Base-by-base conservation (phyloP, 2,329 filamentous ascomycete species). In the Daldinia sp. region DNA sequence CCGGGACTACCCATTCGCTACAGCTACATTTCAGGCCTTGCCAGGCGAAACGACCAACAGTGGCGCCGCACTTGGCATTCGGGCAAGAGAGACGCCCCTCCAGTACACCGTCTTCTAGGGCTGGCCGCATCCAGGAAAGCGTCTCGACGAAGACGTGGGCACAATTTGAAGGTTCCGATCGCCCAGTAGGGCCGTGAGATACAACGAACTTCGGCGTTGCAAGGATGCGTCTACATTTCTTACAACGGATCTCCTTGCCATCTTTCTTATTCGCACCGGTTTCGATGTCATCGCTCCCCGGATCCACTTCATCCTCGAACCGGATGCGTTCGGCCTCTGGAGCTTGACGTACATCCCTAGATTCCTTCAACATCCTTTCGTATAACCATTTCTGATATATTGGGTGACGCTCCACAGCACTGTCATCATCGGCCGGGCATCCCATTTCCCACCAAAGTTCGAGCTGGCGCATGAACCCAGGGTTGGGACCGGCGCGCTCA, bases 21-120 rank as follows among this genome's bases (percentile, higher is more conserved):
- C 96, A 99, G 77, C 90, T 96, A 82, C 96, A 99, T 78, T 90
- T 90, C 86, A 98, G 91, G 13, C 96, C 96, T 79, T 97, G 93
- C 96, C 96, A 99, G 59, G 95, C 92, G 78, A 98, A 99, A 74
- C 96, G 92, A 42, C 96, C 96, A 54, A 98, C 89, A 59, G 93
- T 93, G 44, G 92, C 89, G 53, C 88, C 89, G 79, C 96, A 99
- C 76, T 91, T 92, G 7, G 78, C 66, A 73, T 90, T 92, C 9
- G 96, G 95, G 76, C 96, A 99, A 65, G 90, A 88, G 35, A 99
- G 84, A 9, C 95, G 89, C 26, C 96, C 96, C 67, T 94, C 93
- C 26, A 98, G 85, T 68, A 90, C 88, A 30, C 93, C 94, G 75
- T 92, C 87, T 74, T 94, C 92, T 2, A 99, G 88, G 75, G 91